phyloP scores from a whole-genome alignment of 139 green algal species.

The Ostreobium quekettii region DNA sequence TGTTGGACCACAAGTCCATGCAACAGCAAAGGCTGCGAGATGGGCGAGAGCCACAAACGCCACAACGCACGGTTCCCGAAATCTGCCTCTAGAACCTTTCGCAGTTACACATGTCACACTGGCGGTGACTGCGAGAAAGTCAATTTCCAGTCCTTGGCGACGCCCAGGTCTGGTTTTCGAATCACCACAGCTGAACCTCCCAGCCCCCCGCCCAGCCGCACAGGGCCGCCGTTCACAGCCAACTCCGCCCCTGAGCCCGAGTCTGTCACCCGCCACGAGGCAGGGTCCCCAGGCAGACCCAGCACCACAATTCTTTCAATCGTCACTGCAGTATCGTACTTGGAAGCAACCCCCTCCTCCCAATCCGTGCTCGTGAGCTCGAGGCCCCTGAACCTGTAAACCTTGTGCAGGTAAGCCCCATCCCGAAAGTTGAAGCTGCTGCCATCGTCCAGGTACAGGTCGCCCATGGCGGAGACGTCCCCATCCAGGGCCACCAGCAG shows the following conservation, averaged over 20 bases:
- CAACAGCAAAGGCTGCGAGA: too few species aligned
- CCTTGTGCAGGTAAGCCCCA: slow-evolving; percentile 43
- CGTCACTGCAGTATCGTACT: not conserved
- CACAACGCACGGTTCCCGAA: too few species aligned
- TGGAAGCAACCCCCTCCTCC: not conserved
- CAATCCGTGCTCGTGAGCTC: slow-evolving; percentile 21
- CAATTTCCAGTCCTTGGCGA: slow-evolving; percentile 36
- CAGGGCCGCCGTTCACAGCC: not conserved
- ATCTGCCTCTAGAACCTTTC: too few species aligned
- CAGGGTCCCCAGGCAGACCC: not conserved
- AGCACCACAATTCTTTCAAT: slow-evolving; percentile 16
- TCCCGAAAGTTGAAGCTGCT: slow-evolving; percentile 70
- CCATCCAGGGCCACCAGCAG: slow-evolving; percentile 78
- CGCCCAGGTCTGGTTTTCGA: slow-evolving; percentile 36
- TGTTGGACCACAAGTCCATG: too few species aligned
- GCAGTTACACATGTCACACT: too few species aligned
- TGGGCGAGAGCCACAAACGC: too few species aligned
- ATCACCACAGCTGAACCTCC: slow-evolving; percentile 35
- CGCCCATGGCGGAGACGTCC: slow-evolving; percentile 49
- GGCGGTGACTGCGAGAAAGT: too few species aligned
- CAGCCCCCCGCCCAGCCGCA: slow-evolving; percentile 15
- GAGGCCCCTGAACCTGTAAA: slow-evolving; percentile 25
- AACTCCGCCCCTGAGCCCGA: not conserved
- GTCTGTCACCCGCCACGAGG: not conserved
- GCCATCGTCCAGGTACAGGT: slow-evolving; percentile 95